A percentile compares a stretch with the other conserved stretches of the same genome.
Evolutionary conservation across 2,329 filamentous ascomycete genomes (phyloP).

Genomic region (Colletotrichum agaves): DNA sequence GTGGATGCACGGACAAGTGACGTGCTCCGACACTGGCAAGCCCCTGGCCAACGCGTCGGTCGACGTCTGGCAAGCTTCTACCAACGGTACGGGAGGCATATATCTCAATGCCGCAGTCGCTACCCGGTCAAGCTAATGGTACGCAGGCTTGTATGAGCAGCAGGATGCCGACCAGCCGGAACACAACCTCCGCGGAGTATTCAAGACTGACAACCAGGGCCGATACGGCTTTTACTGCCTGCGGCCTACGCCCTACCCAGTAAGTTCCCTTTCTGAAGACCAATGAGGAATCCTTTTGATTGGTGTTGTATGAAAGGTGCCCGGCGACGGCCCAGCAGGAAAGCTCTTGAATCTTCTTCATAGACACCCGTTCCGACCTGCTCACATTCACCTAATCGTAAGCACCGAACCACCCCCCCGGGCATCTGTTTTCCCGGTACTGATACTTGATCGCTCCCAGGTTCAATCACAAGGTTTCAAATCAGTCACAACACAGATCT

Average conservation of each 20-base stretch:
- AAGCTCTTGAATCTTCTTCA: constrained; percentile 64
- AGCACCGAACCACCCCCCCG: constrained; percentile 37
- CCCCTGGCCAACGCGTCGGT: constrained; percentile 74
- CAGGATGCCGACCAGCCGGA: constrained; percentile 71
- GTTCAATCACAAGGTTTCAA: constrained; percentile 68
- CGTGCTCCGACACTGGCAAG: constrained; percentile 68
- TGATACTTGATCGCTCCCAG: constrained; percentile 23
- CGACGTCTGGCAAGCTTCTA: constrained; percentile 83
- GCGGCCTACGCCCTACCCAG: constrained; percentile 59
- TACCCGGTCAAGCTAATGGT: constrained; percentile 22
- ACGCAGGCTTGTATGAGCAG: constrained; percentile 62
- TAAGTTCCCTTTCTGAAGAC: constrained; percentile 4
- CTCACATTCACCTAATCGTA: constrained; percentile 70
- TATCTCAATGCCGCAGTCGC: background rate
- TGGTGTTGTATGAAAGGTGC: constrained; percentile 42
- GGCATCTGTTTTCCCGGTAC: background rate
- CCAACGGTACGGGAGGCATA: constrained; percentile 69
- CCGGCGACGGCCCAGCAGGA: constrained; percentile 63
- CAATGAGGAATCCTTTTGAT: background rate
- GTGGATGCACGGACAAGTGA: constrained; percentile 71
- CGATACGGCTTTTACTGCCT: constrained; percentile 68
- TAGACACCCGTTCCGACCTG: constrained; percentile 66
- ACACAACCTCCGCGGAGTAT: constrained; percentile 74
- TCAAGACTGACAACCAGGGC: constrained; percentile 71
- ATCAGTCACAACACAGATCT: constrained; percentile 78